Evolutionary conservation across 257 asterid species (phyloP).

Genomic region (Gentiana straminea): DNA sequence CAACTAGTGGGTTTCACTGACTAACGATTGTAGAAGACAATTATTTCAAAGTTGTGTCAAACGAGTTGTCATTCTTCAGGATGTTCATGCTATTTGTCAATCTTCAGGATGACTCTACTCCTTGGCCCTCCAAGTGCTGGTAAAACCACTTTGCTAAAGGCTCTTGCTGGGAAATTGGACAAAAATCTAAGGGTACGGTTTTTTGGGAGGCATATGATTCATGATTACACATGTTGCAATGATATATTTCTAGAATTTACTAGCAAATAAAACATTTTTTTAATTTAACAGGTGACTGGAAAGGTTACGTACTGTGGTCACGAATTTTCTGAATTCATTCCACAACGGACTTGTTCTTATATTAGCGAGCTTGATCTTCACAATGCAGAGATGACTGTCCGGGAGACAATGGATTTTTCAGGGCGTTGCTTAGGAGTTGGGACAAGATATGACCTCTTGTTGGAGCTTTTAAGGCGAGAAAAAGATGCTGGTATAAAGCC

Average conservation of each 20-base stretch:
- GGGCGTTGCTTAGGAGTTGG: slow-evolving; percentile 96
- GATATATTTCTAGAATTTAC: not conserved
- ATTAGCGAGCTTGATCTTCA: slow-evolving; percentile 89
- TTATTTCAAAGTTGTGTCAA: too few relatives aligned
- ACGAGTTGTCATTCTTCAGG: too few relatives aligned
- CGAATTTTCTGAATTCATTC: slow-evolving; percentile 64
- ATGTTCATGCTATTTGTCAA: slow-evolving; percentile 1
- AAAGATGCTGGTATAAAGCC: slow-evolving; percentile 81
- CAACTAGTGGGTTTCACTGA: too few relatives aligned
- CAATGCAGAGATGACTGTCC: slow-evolving; percentile 91
- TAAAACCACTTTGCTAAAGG: slow-evolving; percentile 67
- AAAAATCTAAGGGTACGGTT: slow-evolving; percentile 29
- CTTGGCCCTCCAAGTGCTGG: slow-evolving; percentile 98
- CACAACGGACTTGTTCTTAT: slow-evolving; percentile 84
- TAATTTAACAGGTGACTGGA: slow-evolving; percentile 43
- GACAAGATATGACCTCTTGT: slow-evolving; percentile 74
- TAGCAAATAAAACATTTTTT: not conserved
- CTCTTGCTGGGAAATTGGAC: slow-evolving; percentile 74
- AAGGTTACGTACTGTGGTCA: slow-evolving; percentile 81
- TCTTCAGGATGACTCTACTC: slow-evolving; percentile 81
- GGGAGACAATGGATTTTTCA: slow-evolving; percentile 73
- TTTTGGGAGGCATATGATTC: not conserved
- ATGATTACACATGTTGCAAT: not conserved
- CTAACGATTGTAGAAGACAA: too few relatives aligned
- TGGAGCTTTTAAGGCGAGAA: slow-evolving; percentile 69